Evolutionary conservation across 306 rosid genomes (phyloP).

Genomic region (Casuarina cunninghamiana): DNA sequence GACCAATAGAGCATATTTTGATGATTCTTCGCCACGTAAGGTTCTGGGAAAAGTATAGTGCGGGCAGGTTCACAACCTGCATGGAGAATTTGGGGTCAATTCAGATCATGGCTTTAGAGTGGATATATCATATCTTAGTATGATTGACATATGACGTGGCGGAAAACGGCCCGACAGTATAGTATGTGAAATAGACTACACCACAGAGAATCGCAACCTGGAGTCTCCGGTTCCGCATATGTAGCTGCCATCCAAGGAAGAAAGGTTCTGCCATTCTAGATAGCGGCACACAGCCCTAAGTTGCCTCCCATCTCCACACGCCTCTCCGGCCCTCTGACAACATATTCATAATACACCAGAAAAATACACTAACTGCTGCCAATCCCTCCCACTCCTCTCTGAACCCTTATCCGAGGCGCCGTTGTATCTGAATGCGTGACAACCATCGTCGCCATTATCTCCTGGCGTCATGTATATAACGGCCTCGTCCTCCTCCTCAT

Average conservation of each 20-base stretch:
- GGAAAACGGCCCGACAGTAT: background rate
- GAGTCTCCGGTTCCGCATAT: too few species aligned
- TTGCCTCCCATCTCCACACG: conserved; percentile 35
- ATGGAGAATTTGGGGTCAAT: background rate
- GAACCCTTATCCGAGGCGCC: conserved; percentile 15
- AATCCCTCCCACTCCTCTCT: background rate
- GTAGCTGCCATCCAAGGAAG: background rate
- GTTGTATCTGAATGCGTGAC: conserved; percentile 39
- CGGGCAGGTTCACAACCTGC: background rate
- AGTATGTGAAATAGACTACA: background rate
- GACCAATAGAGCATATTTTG: too few species aligned
- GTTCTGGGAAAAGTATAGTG: too few species aligned
- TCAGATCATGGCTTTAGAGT: too few species aligned
- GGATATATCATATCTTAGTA: too few species aligned
- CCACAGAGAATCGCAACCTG: background rate
- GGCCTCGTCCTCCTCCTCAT: conserved; percentile 41
- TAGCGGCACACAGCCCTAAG: conserved; percentile 54
- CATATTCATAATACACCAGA: background rate
- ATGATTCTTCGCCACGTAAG: too few species aligned
- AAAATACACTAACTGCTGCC: background rate
- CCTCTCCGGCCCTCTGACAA: conserved; percentile 1
- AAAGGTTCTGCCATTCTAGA: conserved; percentile 1
- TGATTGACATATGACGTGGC: background rate
- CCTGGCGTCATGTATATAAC: conserved; percentile 44
- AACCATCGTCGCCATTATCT: background rate